Evolutionary conservation across 176 grass and related monocot genomes (phyloP).

Genomic region (Avena atlantica): DNA sequence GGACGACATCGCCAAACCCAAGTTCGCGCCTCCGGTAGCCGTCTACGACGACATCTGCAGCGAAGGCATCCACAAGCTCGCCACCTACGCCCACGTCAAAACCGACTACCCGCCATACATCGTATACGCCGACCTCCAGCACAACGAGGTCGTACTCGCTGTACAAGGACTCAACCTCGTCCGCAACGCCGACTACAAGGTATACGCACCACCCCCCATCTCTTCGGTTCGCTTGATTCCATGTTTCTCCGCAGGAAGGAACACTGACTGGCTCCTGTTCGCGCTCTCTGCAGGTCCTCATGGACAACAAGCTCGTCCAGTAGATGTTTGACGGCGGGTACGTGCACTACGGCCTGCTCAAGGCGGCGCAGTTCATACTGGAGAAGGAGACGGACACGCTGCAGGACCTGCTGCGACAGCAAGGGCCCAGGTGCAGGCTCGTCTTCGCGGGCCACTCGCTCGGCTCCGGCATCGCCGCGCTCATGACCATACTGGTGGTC

Average conservation of each 20-base stretch:
- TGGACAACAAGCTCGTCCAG: slow-evolving; percentile 89
- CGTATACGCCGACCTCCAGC: slow-evolving; percentile 64
- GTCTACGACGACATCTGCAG: slow-evolving; percentile 54
- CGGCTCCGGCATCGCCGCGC: slow-evolving; percentile 88
- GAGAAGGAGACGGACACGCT: slow-evolving; percentile 70
- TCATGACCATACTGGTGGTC: slow-evolving; percentile 84
- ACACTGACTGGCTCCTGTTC: too few relatives aligned
- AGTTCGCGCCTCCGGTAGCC: slow-evolving; percentile 52
- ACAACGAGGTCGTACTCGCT: slow-evolving; percentile 83
- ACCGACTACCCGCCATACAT: slow-evolving; percentile 78
- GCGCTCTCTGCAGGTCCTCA: slow-evolving; percentile 58
- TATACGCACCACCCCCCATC: not conserved
- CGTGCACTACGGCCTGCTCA: slow-evolving; percentile 89
- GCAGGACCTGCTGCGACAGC: slow-evolving; percentile 39
- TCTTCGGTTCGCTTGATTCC: too few relatives aligned
- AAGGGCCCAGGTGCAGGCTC: slow-evolving; percentile 65
- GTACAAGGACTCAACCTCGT: slow-evolving; percentile 92
- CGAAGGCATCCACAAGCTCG: slow-evolving; percentile 53
- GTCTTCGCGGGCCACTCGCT: slow-evolving; percentile 89
- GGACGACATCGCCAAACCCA: slow-evolving; percentile 58
- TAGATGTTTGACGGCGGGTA: slow-evolving; percentile 96
- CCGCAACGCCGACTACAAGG: slow-evolving; percentile 95
- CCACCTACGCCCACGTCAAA: slow-evolving; percentile 62
- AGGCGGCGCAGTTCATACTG: slow-evolving; percentile 72
- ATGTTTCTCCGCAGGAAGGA: too few relatives aligned